These are phyloP conservation scores for Diaporthe capsici DNA, from an alignment of 2,329 filamentous ascomycete genomes.

Conservation along the genomic window DNA sequence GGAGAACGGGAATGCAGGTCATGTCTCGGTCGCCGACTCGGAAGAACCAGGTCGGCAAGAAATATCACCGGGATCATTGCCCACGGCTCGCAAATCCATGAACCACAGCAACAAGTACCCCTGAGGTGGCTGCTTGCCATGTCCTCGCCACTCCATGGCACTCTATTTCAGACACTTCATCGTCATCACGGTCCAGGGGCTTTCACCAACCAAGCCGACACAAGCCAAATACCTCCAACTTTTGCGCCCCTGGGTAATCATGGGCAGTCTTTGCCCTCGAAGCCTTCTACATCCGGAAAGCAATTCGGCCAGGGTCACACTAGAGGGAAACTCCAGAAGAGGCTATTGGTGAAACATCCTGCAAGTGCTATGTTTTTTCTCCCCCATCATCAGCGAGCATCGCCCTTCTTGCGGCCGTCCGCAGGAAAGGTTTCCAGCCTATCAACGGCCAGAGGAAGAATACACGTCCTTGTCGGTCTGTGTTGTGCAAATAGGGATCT, in stretches of 20 bases:
- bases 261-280: background rate
- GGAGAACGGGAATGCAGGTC: background rate
- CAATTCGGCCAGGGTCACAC: conserved; percentile 1
- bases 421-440: background rate
- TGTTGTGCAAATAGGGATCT: background rate
- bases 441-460: background rate
- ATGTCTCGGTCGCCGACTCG: conserved; percentile 15
- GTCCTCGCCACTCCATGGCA: conserved; percentile 21
- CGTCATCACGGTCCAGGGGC: background rate
- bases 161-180: conserved; percentile 5
- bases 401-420: background rate
- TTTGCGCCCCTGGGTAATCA: background rate
- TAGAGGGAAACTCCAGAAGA: background rate
- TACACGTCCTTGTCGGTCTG: background rate
- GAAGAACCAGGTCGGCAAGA: background rate
- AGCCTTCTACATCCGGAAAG: conserved; percentile 15
- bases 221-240: background rate
- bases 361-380: background rate
- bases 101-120: background rate
- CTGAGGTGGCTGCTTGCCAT: background rate
- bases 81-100: background rate
- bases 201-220: background rate
- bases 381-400: background rate
- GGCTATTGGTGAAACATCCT: conserved; percentile 3
- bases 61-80: background rate